Conservation (phyloP, 1,139 yeast genomes). For the Nadsonia starkeyi-henricii region DNA sequence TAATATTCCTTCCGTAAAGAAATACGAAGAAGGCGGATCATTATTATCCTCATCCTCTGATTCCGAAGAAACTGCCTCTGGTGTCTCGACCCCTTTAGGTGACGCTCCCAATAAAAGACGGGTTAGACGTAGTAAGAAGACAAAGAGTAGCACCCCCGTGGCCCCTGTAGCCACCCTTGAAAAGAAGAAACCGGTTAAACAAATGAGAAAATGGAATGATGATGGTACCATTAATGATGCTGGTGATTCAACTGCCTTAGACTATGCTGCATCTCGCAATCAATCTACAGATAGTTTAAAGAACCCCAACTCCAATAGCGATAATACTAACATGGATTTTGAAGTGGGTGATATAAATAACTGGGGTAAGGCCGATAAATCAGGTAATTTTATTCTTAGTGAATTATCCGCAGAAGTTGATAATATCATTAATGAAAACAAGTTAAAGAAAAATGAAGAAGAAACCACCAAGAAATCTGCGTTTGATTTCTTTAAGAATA, state of each 20-base stretch:
- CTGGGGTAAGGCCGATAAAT: constrained; percentile 33
- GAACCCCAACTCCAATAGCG: constrained; percentile 15
- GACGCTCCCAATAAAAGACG: constrained; percentile 1
- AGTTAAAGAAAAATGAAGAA: constrained; percentile 7
- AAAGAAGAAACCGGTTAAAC: constrained; percentile 17
- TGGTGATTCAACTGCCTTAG: constrained; percentile 14
- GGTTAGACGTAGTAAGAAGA: constrained; percentile 11
- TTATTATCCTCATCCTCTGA: constrained; percentile 3
- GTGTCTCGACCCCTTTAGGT: constrained; percentile 9
- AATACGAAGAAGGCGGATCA: constrained; percentile 1
- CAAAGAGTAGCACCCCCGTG: constrained; percentile 9
- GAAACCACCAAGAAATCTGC: constrained; percentile 18
- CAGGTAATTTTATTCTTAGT: constrained; percentile 38
- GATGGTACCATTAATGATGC: constrained; percentile 38
- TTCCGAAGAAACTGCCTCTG: constrained; percentile 6
- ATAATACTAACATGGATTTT: constrained; percentile 24
- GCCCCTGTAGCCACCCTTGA: constrained; percentile 8
- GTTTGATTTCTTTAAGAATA: constrained; percentile 41
- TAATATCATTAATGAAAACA: constrained; percentile 23
- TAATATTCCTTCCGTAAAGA: constrained; percentile 2
- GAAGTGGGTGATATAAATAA: constrained; percentile 30
- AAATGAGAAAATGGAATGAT: constrained; percentile 32
- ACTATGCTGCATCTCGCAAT: constrained; percentile 27
- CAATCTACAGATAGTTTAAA: constrained; percentile 27
- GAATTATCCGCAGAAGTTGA: constrained; percentile 36